phyloP scores from a whole-genome alignment of 495 filamentous ascomycete genomes.

The Tuber borchii region DNA sequence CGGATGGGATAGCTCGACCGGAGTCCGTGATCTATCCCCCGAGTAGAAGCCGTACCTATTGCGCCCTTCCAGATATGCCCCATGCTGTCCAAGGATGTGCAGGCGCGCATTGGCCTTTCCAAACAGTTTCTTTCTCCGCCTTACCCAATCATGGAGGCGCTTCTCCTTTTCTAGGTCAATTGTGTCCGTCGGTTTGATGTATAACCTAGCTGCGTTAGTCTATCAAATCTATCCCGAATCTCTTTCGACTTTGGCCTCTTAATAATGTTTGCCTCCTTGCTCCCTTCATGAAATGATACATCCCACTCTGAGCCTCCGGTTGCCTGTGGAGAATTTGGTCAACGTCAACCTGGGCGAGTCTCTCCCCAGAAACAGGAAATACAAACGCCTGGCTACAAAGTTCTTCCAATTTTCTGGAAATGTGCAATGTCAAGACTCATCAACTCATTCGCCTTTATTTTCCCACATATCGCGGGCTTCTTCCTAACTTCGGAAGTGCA shows the following conservation, averaged over 20 bases:
- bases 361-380: slow-evolving; percentile 75
- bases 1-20: slow-evolving; percentile 84
- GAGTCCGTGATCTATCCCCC: slow-evolving; percentile 77
- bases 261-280: slow-evolving; percentile 62
- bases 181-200: slow-evolving; percentile 84
- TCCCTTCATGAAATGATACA: slow-evolving; percentile 67
- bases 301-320: slow-evolving; percentile 83
- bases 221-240: slow-evolving; percentile 80
- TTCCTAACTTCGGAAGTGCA: slow-evolving; percentile 66
- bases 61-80: slow-evolving; percentile 83
- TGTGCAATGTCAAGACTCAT: slow-evolving; percentile 83
- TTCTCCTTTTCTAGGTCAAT: slow-evolving; percentile 91
- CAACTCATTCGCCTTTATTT: slow-evolving; percentile 82
- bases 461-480: slow-evolving; percentile 81
- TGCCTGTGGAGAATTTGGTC: slow-evolving; percentile 95
- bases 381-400: slow-evolving; percentile 66
- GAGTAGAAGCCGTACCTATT: slow-evolving; percentile 89
- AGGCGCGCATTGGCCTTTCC: slow-evolving; percentile 96
- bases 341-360: slow-evolving; percentile 68
- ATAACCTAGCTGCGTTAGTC: slow-evolving; percentile 74
- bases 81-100: slow-evolving; percentile 86
- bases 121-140: slow-evolving; percentile 95
- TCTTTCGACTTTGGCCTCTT: slow-evolving; percentile 86
- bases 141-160: slow-evolving; percentile 98
- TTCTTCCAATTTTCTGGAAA: slow-evolving; percentile 89